A percentile compares a stretch with the other conserved stretches of the same genome.
These are phyloP conservation scores for Dillenia turbinata DNA, from an alignment of 164 flowering plant genomes.

Conservation along the genomic window DNA sequence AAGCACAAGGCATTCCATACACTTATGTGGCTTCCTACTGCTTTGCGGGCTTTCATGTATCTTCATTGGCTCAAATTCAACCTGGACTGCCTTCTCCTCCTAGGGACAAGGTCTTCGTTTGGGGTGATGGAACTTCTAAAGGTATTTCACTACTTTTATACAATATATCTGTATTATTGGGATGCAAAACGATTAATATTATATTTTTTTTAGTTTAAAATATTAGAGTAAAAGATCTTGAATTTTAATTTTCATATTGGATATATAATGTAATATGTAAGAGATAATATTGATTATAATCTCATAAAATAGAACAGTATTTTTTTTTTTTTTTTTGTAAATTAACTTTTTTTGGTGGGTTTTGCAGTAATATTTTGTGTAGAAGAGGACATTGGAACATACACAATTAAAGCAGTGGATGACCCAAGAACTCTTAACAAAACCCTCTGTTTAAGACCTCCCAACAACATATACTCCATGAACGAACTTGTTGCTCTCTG, in stretches of 20 bases:
- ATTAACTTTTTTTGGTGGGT: background rate
- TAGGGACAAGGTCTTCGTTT: slow-evolving; percentile 44
- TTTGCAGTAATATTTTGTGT: slow-evolving; percentile 42
- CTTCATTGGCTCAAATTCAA: slow-evolving; percentile 31
- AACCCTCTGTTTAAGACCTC: slow-evolving; percentile 47
- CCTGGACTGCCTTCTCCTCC: slow-evolving; percentile 39
- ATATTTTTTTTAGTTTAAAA: too few species aligned
- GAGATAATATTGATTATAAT: too few species aligned
- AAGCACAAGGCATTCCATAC: slow-evolving; percentile 54
- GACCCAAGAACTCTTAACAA: slow-evolving; percentile 77
- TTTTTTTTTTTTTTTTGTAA: too few species aligned
- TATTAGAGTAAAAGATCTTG: too few species aligned
- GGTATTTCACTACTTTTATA: slow-evolving; percentile 16
- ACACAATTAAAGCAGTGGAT: slow-evolving; percentile 59
- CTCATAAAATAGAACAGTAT: too few species aligned
- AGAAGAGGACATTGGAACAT: slow-evolving; percentile 60
- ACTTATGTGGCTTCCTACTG: slow-evolving; percentile 40
- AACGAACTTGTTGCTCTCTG: slow-evolving; percentile 58
- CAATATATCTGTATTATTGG: background rate
- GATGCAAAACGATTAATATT: background rate
- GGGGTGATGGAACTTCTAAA: slow-evolving; percentile 53
- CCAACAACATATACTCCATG: slow-evolving; percentile 43
- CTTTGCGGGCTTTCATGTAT: slow-evolving; percentile 44
- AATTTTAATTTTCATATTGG: too few species aligned
- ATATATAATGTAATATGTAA: too few species aligned